Evolutionary conservation across 164 flowering plant species (phyloP).

Genomic region (Santalum album): DNA sequence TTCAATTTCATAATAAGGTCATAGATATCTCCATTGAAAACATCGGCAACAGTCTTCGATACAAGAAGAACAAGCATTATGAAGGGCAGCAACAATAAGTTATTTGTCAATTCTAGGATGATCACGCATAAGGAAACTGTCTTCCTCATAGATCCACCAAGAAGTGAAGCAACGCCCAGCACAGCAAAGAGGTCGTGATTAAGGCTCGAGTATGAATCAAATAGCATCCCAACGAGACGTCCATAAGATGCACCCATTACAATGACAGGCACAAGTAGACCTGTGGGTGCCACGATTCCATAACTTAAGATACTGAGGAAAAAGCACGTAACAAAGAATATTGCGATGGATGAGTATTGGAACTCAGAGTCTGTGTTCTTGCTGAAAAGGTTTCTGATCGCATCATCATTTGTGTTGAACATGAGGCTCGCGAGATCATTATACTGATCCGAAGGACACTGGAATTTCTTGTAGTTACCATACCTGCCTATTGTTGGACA

Average conservation of each 20-base stretch:
- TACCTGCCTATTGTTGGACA: constrained; percentile 93
- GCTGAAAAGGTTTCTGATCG: constrained; percentile 81
- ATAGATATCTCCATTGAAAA: constrained; percentile 61
- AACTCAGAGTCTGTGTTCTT: constrained; percentile 61
- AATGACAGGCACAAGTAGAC: constrained; percentile 83
- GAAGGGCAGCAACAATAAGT: constrained; percentile 68
- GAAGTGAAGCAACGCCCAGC: constrained; percentile 81
- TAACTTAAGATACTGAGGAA: constrained; percentile 70
- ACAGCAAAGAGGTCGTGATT: constrained; percentile 82
- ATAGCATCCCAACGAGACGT: constrained; percentile 65
- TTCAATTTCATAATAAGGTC: constrained; percentile 66
- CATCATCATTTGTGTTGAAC: constrained; percentile 90
- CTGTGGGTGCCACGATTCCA: constrained; percentile 74
- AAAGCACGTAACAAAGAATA: constrained; percentile 62
- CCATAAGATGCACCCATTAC: constrained; percentile 87
- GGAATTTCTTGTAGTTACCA: constrained; percentile 89
- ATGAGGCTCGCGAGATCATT: constrained; percentile 95
- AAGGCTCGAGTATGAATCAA: constrained; percentile 51
- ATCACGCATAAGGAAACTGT: constrained; percentile 85
- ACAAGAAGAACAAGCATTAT: constrained; percentile 83
- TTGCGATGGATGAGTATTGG: constrained; percentile 40
- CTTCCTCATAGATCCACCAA: constrained; percentile 88
- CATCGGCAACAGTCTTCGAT: constrained; percentile 87
- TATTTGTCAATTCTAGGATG: constrained; percentile 73
- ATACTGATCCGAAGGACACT: constrained; percentile 73